A percentile compares a stretch with the other conserved stretches of the same genome.
Conservation (phyloP, 495 filamentous ascomycete genomes). For the Entonaema liquescens region DNA sequence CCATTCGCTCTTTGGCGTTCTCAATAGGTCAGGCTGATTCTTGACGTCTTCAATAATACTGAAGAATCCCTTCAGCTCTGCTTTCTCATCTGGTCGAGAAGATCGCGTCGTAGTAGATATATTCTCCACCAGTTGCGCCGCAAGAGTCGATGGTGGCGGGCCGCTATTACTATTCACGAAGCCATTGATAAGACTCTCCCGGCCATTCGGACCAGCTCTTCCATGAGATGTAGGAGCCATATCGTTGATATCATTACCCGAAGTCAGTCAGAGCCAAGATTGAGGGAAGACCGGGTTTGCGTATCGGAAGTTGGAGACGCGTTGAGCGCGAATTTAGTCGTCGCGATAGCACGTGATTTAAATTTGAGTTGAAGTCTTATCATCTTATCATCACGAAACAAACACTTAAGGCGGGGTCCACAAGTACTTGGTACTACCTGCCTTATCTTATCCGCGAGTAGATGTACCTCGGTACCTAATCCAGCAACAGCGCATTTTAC, state of each 20-base stretch:
- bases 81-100: slow-evolving; percentile 52
- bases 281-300: slow-evolving; percentile 1
- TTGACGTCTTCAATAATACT: slow-evolving; percentile 53
- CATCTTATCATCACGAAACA: too few species aligned
- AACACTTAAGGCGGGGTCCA: too few species aligned
- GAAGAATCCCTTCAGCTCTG: slow-evolving; percentile 54
- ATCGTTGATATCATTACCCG: slow-evolving; percentile 30
- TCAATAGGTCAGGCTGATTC: slow-evolving; percentile 50
- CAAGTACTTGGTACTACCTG: too few species aligned
- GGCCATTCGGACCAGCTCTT: slow-evolving; percentile 33
- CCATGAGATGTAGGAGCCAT: slow-evolving; percentile 51
- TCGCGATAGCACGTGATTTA: slow-evolving; percentile 36
- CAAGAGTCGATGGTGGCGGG: slow-evolving; percentile 73
- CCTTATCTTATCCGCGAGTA: too few species aligned
- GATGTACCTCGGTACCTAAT: not conserved
- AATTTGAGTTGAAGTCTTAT: not conserved
- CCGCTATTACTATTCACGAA: slow-evolving; percentile 32
- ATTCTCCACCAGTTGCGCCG: slow-evolving; percentile 69
- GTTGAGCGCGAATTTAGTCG: slow-evolving; percentile 33
- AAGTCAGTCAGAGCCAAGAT: not conserved
- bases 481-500: not conserved
- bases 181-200: slow-evolving; percentile 33
- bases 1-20: slow-evolving; percentile 68
- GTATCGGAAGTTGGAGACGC: slow-evolving; percentile 24
- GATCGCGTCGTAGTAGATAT: slow-evolving; percentile 55